phyloP scores from a whole-genome alignment of 805 yeast genomes.

The Saturnispora silvae region DNA sequence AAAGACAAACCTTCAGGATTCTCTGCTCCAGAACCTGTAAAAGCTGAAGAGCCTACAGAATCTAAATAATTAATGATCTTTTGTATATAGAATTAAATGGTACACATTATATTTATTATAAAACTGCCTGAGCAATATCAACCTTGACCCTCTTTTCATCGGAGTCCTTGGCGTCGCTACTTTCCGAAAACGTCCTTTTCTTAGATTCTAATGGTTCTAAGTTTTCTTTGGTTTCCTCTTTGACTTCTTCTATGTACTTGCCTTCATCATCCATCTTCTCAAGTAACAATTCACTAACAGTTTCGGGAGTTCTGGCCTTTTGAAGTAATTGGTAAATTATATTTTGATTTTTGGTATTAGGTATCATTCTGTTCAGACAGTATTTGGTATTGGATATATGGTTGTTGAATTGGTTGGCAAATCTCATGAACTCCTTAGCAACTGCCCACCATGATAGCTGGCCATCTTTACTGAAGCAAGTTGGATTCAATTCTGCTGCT shows the following conservation, averaged over 20 bases:
- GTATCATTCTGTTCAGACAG: conserved; percentile 65
- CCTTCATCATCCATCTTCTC: conserved; percentile 30
- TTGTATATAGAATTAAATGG: neutral
- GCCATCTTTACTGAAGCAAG: conserved; percentile 45
- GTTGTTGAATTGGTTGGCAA: conserved; percentile 50
- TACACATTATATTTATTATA: neutral
- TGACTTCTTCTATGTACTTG: conserved; percentile 7
- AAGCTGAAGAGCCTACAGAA: neutral
- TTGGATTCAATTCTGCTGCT: conserved; percentile 78
- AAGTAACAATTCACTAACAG: conserved; percentile 29
- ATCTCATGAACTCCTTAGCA: conserved; percentile 43
- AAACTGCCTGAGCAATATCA: neutral
- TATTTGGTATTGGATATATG: conserved; percentile 69
- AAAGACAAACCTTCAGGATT: conserved; percentile 43
- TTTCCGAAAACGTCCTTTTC: conserved; percentile 8
- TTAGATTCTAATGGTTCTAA: conserved; percentile 3
- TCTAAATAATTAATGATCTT: neutral
- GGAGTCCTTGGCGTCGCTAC: conserved; percentile 1
- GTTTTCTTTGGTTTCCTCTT: neutral
- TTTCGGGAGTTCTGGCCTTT: conserved; percentile 44
- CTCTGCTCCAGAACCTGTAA: conserved; percentile 21
- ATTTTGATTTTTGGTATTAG: conserved; percentile 28
- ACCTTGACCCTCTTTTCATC: conserved; percentile 1
- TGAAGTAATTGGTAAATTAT: conserved; percentile 47
- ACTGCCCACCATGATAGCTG: conserved; percentile 45